A percentile compares a stretch with the other conserved stretches of the same genome.
These are phyloP conservation scores for Gyrodon lividus DNA, from an alignment of 768 basidiomycete species.

Conservation along the genomic window DNA sequence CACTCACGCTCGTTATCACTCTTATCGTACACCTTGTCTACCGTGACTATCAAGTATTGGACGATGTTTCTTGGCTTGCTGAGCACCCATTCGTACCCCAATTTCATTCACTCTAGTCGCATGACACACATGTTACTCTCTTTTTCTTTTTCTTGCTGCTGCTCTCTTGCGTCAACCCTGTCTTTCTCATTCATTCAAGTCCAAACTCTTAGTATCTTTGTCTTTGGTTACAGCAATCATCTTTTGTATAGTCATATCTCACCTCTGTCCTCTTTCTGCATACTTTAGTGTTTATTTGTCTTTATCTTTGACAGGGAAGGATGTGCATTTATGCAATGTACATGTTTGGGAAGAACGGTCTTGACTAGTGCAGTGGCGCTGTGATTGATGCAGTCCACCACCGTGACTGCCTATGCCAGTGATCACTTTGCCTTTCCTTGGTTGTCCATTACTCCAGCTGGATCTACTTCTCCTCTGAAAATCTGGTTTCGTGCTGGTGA, in stretches of 20 bases:
- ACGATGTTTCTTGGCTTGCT: constrained; percentile 25
- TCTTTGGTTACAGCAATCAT: constrained; percentile 23
- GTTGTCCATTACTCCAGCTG: too few species aligned
- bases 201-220: neutral
- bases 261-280: constrained; percentile 10
- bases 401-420: too few species aligned
- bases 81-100: constrained; percentile 22
- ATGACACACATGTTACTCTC: constrained; percentile 3
- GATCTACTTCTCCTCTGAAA: too few species aligned
- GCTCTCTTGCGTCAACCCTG: neutral
- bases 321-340: constrained; percentile 30
- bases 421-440: too few species aligned
- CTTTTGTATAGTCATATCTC: constrained; percentile 4
- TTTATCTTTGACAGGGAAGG: constrained; percentile 30
- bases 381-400: too few species aligned
- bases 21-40: constrained; percentile 26
- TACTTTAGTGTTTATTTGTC: constrained; percentile 33
- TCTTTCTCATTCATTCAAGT: neutral
- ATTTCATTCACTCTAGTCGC: constrained; percentile 8
- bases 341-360: constrained; percentile 20
- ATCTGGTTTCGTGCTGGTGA: too few species aligned
- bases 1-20: constrained; percentile 27
- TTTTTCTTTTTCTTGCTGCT: neutral
- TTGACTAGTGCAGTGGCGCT: too few species aligned
- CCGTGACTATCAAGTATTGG: constrained; percentile 22